Percentiles rank a stretch among this genome's conserved stretches.
Conservation (phyloP, 2,329 filamentous ascomycete genomes). For the Arthrobotrys entomopaga region DNA sequence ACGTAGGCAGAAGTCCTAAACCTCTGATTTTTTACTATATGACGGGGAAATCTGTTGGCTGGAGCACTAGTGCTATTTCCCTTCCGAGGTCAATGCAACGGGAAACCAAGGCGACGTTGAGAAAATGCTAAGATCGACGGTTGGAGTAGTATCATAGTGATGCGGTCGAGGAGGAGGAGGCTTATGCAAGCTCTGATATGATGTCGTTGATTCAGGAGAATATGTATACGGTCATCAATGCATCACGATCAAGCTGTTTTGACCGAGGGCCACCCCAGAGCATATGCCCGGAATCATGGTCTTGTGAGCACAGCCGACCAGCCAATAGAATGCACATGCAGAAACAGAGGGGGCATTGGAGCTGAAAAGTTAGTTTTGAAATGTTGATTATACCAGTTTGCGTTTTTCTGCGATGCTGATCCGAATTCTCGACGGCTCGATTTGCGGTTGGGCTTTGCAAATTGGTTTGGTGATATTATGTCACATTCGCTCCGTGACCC, state of each 20-base stretch:
- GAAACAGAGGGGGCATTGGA: too few species aligned
- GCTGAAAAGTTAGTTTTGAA: neutral
- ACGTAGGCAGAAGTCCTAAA: conserved; percentile 46
- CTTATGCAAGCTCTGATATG: neutral
- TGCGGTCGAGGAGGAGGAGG: neutral
- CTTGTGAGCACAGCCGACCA: neutral
- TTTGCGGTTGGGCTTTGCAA: neutral
- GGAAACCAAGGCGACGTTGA: conserved; percentile 22
- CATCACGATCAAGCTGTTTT: neutral
- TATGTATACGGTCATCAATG: neutral
- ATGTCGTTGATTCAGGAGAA: conserved; percentile 18
- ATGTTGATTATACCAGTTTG: neutral
- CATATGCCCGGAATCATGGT: neutral
- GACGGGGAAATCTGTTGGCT: neutral
- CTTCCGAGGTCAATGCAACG: neutral
- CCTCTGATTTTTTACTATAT: neutral
- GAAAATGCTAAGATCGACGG: conserved; percentile 24
- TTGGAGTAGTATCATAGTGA: conserved; percentile 22
- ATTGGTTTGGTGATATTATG: too few species aligned
- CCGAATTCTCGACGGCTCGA: neutral
- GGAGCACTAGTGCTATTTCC: conserved; percentile 6
- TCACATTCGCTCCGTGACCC: too few species aligned
- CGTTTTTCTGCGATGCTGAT: too few species aligned
- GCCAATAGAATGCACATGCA: neutral
- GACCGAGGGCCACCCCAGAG: neutral